Percentiles rank a stretch among this genome's conserved stretches.
Evolutionary conservation across 2,329 filamentous ascomycete genomes (phyloP).

Genomic region (Nigrospora oryzae): DNA sequence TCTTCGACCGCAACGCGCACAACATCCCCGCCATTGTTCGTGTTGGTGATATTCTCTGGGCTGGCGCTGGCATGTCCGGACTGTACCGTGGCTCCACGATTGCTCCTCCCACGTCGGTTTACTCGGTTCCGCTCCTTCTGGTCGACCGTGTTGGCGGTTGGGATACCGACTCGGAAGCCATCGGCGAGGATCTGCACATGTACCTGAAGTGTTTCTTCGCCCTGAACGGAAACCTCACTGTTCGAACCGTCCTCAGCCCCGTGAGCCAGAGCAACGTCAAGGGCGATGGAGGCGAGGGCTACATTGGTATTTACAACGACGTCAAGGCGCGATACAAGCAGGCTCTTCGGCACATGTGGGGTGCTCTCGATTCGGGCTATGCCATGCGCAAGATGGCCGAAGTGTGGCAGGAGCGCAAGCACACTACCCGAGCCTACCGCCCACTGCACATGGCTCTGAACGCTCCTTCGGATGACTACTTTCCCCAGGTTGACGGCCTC

Average conservation of each 20-base stretch:
- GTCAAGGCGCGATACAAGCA: constrained; percentile 62
- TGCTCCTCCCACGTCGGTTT: constrained; percentile 65
- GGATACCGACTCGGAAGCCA: constrained; percentile 63
- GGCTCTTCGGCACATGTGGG: constrained; percentile 70
- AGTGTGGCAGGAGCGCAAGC: constrained; percentile 49
- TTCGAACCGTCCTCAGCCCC: constrained; percentile 55
- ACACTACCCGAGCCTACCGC: constrained; percentile 44
- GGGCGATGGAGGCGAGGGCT: constrained; percentile 45
- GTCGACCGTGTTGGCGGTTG: constrained; percentile 63
- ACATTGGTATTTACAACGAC: constrained; percentile 46
- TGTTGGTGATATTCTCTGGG: constrained; percentile 66
- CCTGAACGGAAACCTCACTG: constrained; percentile 59
- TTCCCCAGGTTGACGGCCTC: constrained; percentile 32
- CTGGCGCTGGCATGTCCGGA: constrained; percentile 61
- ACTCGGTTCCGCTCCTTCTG: constrained; percentile 59
- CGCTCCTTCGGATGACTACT: constrained; percentile 35
- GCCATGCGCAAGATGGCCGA: constrained; percentile 49
- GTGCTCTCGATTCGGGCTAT: constrained; percentile 60
- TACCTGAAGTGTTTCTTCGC: constrained; percentile 72
- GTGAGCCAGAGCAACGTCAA: constrained; percentile 68
- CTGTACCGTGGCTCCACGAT: constrained; percentile 56
- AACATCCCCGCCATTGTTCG: constrained; percentile 59
- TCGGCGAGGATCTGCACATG: constrained; percentile 72
- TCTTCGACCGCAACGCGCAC: constrained; percentile 68
- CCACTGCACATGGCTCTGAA: constrained; percentile 46